These are phyloP conservation scores for Tolypocladium inflatum DNA, from an alignment of 2,329 filamentous ascomycete genomes.

Conservation along the genomic window DNA sequence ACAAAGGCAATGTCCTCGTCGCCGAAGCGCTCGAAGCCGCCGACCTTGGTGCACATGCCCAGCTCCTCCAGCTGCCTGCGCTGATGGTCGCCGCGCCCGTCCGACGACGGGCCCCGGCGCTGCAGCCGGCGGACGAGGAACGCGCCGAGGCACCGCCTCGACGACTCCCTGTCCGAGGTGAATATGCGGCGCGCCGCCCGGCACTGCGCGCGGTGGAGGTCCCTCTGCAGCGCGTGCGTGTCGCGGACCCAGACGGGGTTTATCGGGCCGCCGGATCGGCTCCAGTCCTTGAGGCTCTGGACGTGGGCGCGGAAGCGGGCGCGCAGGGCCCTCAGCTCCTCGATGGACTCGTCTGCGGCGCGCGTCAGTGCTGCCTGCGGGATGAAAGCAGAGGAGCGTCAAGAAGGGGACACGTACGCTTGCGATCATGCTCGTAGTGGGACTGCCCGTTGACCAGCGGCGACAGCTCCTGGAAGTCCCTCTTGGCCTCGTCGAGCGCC, in stretches of 20 bases:
- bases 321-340: constrained; percentile 37
- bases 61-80: constrained; percentile 38
- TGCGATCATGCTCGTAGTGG: constrained; percentile 49
- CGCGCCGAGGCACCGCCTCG: constrained; percentile 44
- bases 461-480: constrained; percentile 50
- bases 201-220: constrained; percentile 49
- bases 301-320: constrained; percentile 36
- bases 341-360: constrained; percentile 38
- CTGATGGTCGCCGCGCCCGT: constrained; percentile 10
- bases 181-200: constrained; percentile 48
- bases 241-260: constrained; percentile 46
- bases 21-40: constrained; percentile 46
- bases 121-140: constrained; percentile 43
- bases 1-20: constrained; percentile 46
- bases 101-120: constrained; percentile 11
- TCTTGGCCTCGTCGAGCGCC: constrained; percentile 48
- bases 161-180: constrained; percentile 36
- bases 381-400: background rate
- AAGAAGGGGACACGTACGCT: constrained; percentile 29
- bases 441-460: constrained; percentile 44
- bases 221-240: constrained; percentile 35
- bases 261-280: constrained; percentile 42
- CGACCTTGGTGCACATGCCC: constrained; percentile 39
- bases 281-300: constrained; percentile 44
- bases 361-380: background rate